These are phyloP conservation scores for Talaromyces liani DNA, from an alignment of 495 filamentous ascomycete genomes.

Conservation along the genomic window DNA sequence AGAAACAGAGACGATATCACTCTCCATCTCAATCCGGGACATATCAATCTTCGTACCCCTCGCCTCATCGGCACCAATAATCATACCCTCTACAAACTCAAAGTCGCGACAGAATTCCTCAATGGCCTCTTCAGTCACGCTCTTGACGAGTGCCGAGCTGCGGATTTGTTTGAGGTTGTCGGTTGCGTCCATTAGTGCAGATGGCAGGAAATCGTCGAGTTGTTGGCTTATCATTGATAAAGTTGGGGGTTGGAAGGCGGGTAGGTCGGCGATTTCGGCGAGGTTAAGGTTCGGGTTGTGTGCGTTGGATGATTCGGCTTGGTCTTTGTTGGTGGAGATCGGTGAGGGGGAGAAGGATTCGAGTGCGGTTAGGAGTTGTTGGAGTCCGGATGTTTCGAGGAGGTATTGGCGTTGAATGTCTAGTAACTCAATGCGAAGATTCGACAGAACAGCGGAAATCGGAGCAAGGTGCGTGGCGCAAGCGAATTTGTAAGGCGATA, in stretches of 20 bases:
- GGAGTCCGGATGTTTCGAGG: conserved; percentile 64
- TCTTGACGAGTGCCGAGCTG: conserved; percentile 57
- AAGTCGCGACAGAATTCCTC: conserved; percentile 86
- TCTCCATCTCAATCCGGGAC: conserved; percentile 12
- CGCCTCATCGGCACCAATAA: conserved; percentile 52
- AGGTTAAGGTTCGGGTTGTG: conserved; percentile 37
- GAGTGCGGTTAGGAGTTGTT: conserved; percentile 59
- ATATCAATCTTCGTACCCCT: conserved; percentile 25
- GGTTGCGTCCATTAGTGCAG: conserved; percentile 83
- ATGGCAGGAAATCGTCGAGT: conserved; percentile 87
- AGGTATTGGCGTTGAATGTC: conserved; percentile 53
- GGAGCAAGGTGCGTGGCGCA: conserved; percentile 29
- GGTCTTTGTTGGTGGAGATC: conserved; percentile 8
- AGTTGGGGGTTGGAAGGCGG: conserved; percentile 54
- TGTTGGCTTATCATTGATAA: conserved; percentile 62
- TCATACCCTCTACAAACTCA: conserved; percentile 71
- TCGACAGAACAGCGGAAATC: conserved; percentile 29
- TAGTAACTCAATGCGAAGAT: conserved; percentile 33
- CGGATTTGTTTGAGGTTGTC: conserved; percentile 69
- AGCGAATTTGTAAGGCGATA: conserved; percentile 37
- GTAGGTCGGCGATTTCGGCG: conserved; percentile 44
- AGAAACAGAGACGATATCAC: conserved; percentile 19
- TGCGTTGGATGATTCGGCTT: conserved; percentile 26
- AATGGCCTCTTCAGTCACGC: conserved; percentile 76
- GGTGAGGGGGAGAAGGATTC: conserved; percentile 25